Evolutionary conservation across 176 grass and related monocot genomes (phyloP).

Genomic region (Eleusine coracana): DNA sequence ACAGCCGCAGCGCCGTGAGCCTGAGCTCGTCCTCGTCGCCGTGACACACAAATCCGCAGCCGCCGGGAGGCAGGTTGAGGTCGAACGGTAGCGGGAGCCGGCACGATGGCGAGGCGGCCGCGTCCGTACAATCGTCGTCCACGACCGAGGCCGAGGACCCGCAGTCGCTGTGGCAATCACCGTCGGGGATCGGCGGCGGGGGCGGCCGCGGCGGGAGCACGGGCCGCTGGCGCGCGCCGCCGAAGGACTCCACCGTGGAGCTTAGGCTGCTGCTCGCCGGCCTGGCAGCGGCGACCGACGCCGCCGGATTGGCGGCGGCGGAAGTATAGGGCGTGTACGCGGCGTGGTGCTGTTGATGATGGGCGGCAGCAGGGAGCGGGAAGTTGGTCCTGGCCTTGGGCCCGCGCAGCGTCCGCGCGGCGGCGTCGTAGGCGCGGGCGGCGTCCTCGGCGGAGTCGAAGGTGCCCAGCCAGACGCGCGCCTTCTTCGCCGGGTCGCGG

Average conservation of each 20-base stretch:
- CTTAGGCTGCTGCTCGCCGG: slow-evolving; percentile 70
- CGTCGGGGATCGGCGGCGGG: slow-evolving; percentile 41
- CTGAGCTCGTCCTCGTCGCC: slow-evolving; percentile 45
- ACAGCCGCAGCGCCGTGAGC: slow-evolving; percentile 66
- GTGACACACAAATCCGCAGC: slow-evolving; percentile 4
- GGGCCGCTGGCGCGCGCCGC: slow-evolving; percentile 45
- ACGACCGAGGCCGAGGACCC: slow-evolving; percentile 77
- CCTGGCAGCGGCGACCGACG: slow-evolving; percentile 15
- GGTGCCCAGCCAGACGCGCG: slow-evolving; percentile 76
- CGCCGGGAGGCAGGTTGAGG: slow-evolving; percentile 53
- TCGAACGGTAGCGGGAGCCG: slow-evolving; percentile 48
- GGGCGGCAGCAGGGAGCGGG: slow-evolving; percentile 15
- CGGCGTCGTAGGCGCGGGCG: slow-evolving; percentile 69
- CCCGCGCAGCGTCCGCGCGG: slow-evolving; percentile 57
- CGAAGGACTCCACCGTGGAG: slow-evolving; percentile 77
- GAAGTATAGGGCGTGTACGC: slow-evolving; percentile 10
- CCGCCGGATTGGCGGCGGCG: slow-evolving; percentile 1
- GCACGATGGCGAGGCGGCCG: slow-evolving; percentile 49
- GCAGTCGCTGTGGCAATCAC: slow-evolving; percentile 74
- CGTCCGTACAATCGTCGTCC: slow-evolving; percentile 58
- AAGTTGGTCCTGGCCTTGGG: slow-evolving; percentile 86
- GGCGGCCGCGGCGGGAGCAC: slow-evolving; percentile 39
- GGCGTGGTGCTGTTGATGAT: not conserved
- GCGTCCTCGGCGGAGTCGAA: slow-evolving; percentile 80
- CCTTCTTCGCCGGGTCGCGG: slow-evolving; percentile 71